Conservation (phyloP, 2,329 filamentous ascomycete species). For the Venturia oleaginea region DNA sequence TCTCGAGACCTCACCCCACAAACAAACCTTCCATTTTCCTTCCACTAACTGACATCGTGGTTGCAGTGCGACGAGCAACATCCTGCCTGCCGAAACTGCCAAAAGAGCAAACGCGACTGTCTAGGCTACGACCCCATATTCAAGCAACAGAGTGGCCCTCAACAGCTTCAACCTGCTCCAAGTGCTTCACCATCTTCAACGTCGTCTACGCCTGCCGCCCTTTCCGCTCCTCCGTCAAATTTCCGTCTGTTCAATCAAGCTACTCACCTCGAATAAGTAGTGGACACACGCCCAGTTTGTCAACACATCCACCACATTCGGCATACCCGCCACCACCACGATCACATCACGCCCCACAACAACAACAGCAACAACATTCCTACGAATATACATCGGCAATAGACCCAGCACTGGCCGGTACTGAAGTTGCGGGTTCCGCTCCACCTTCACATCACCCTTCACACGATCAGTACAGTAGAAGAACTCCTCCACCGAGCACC, state of each 20-base stretch:
- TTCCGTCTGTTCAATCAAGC: conserved; percentile 21
- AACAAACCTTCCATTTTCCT: neutral
- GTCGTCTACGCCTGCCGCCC: conserved; percentile 20
- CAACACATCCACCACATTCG: conserved; percentile 20
- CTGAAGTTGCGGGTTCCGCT: neutral
- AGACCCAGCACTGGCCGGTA: conserved; percentile 11
- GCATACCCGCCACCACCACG: neutral
- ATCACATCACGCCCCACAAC: neutral
- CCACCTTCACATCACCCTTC: neutral
- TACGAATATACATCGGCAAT: conserved; percentile 18
- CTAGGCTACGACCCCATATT: conserved; percentile 82
- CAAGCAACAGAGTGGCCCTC: conserved; percentile 60
- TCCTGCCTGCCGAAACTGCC: conserved; percentile 83
- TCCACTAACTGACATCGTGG: neutral
- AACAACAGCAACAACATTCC: conserved; percentile 23
- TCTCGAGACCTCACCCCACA: conserved; percentile 15
- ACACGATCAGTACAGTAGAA: conserved; percentile 21
- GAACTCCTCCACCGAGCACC: conserved; percentile 28
- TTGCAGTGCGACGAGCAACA: conserved; percentile 88
- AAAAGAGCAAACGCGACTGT: conserved; percentile 81
- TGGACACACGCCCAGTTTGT: conserved; percentile 31
- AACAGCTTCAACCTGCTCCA: conserved; percentile 63
- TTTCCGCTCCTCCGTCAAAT: conserved; percentile 21
- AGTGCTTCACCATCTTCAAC: conserved; percentile 29
- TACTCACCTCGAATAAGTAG: conserved; percentile 29